A percentile compares a stretch with the other conserved stretches of the same genome.
phyloP scores from a whole-genome alignment of 1,139 yeast species.

The Hyphopichia pseudoburtonii region DNA sequence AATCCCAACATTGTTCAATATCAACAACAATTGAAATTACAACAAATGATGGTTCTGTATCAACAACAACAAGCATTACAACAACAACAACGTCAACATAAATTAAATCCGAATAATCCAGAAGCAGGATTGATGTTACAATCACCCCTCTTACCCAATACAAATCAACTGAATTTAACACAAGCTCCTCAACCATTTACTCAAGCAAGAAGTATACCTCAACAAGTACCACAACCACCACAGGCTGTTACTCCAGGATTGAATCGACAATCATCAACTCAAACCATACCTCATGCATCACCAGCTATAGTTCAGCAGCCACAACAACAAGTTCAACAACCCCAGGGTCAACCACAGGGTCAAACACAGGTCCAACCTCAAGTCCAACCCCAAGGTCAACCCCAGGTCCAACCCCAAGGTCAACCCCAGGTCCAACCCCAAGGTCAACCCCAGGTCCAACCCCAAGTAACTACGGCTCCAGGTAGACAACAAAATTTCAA shows the following conservation, averaged over 20 bases:
- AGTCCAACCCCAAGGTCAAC: constrained; percentile 4
- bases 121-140: constrained; percentile 1
- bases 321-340: constrained; percentile 7
- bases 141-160: constrained; percentile 2
- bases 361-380: constrained; percentile 4
- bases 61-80: constrained; percentile 14
- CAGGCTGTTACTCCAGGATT: background rate
- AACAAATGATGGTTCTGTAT: constrained; percentile 14
- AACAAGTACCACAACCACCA: constrained; percentile 7
- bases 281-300: constrained; percentile 1
- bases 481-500: constrained; percentile 3
- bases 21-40: constrained; percentile 16
- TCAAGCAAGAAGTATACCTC: constrained; percentile 1
- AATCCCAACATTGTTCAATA: constrained; percentile 9
- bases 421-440: constrained; percentile 5
- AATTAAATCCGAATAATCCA: background rate
- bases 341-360: constrained; percentile 2
- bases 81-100: constrained; percentile 11
- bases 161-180: no score
- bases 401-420: constrained; percentile 2
- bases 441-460: constrained; percentile 1
- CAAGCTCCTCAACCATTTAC: constrained; percentile 6
- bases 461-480: no score
- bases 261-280: background rate
- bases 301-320: constrained; percentile 8